These are phyloP conservation scores for Trichosporon inkin DNA, from an alignment of 1,284 basidiomycete species.

Conservation along the genomic window DNA sequence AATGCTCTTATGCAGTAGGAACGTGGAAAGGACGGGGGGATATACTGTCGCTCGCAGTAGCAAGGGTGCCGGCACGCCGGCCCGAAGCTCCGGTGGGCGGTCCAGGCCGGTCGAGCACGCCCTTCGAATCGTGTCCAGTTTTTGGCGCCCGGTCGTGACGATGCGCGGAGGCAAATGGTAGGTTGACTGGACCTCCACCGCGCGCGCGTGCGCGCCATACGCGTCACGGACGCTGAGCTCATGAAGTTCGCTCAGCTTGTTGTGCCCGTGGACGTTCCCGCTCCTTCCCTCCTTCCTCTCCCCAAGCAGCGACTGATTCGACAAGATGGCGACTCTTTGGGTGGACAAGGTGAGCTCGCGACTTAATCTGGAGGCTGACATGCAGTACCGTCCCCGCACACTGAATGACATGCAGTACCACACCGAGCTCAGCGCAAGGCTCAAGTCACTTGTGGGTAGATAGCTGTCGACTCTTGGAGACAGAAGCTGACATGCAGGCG, in stretches of 20 bases:
- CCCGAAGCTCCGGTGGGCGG: not conserved
- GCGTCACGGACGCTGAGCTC: not conserved
- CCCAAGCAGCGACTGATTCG: not conserved
- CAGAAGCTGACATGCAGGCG: conserved; percentile 54
- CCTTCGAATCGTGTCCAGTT: not conserved
- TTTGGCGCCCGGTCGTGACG: not conserved
- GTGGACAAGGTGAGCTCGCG: conserved; percentile 65
- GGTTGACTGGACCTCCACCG: not conserved
- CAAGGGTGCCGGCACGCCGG: not conserved
- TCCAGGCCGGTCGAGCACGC: not conserved
- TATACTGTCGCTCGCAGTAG: not conserved
- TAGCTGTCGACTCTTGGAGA: not conserved
- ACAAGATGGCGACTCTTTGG: conserved; percentile 75
- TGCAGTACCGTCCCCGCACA: conserved; percentile 76
- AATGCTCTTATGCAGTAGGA: not conserved
- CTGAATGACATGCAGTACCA: conserved; percentile 90
- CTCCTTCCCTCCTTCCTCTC: not conserved
- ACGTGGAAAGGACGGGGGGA: not conserved
- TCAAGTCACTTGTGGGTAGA: conserved; percentile 66
- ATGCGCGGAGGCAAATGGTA: not conserved
- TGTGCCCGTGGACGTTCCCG: not conserved
- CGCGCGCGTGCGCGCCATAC: not conserved
- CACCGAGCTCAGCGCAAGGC: conserved; percentile 67
- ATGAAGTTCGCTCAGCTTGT: not conserved
- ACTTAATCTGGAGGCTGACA: not conserved